Evolutionary conservation across 495 filamentous ascomycete species (phyloP).

Genomic region (Pseudotulostoma volvatum): DNA sequence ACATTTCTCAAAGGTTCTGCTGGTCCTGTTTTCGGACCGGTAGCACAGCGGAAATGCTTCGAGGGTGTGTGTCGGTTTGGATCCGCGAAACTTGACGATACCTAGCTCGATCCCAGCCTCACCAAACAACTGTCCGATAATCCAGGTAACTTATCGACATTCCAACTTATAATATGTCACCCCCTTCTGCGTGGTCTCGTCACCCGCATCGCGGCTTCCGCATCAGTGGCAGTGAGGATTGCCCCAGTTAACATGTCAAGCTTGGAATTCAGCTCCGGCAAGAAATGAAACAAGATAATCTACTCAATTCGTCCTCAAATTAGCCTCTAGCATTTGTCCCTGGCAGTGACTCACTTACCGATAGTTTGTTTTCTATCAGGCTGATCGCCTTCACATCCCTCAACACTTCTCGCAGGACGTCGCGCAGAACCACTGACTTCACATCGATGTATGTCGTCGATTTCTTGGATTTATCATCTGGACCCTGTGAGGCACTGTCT

Average conservation of each 20-base stretch:
- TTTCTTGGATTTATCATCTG: not conserved
- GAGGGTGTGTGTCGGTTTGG: constrained; percentile 14
- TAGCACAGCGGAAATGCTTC: constrained; percentile 16
- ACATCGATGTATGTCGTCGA: constrained; percentile 9
- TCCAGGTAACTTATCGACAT: constrained; percentile 21
- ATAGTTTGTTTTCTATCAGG: constrained; percentile 6
- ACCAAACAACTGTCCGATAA: constrained; percentile 13
- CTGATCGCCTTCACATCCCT: constrained; percentile 10
- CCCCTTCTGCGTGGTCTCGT: constrained; percentile 12
- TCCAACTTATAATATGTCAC: constrained; percentile 19
- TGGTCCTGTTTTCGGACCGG: constrained; percentile 8
- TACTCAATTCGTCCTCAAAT: too few relatives aligned
- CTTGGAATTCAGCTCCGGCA: too few relatives aligned
- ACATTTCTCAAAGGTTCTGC: constrained; percentile 6
- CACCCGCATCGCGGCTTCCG: too few relatives aligned
- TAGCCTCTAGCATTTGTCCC: too few relatives aligned
- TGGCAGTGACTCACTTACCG: too few relatives aligned
- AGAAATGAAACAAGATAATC: too few relatives aligned
- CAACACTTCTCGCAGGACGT: constrained; percentile 11
- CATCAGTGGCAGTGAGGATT: too few relatives aligned
- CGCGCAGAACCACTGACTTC: constrained; percentile 11
- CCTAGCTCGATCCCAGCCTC: constrained; percentile 9
- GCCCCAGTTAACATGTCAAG: too few relatives aligned
- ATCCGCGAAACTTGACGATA: constrained; percentile 16
- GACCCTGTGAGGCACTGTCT: too few relatives aligned